These are phyloP conservation scores for Lithospermum erythrorhizon DNA, from an alignment of 257 asterid species.

Conservation along the genomic window DNA sequence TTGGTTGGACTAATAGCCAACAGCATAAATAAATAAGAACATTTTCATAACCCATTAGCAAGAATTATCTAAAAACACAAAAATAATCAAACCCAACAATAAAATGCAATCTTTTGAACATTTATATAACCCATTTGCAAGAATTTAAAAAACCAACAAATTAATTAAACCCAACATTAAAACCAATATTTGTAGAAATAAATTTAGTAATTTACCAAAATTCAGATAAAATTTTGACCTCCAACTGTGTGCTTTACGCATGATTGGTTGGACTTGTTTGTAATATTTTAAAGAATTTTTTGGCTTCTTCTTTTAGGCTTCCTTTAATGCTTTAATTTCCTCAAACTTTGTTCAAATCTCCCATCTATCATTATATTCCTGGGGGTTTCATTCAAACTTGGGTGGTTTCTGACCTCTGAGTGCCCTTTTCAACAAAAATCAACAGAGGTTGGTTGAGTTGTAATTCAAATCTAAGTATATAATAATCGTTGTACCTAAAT, in stretches of 20 bases:
- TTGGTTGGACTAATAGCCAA: too few relatives aligned
- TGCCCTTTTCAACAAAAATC: too few relatives aligned
- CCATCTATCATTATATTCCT: too few relatives aligned
- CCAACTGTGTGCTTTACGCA: constrained; percentile 90
- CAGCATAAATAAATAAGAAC: too few relatives aligned
- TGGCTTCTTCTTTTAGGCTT: constrained; percentile 67
- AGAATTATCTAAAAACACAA: background rate
- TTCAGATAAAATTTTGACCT: constrained; percentile 84
- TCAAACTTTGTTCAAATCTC: constrained; percentile 64
- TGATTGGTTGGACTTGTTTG: constrained; percentile 92
- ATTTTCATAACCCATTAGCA: background rate
- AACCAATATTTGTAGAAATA: background rate
- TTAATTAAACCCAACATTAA: background rate
- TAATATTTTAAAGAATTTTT: constrained; percentile 54
- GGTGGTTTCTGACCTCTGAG: too few relatives aligned
- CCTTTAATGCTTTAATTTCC: constrained; percentile 71
- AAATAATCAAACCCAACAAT: too few relatives aligned
- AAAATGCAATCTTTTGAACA: too few relatives aligned
- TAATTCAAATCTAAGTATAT: too few relatives aligned
- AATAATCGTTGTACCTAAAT: too few relatives aligned
- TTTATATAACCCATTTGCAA: background rate
- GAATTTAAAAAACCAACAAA: background rate
- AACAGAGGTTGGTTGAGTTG: too few relatives aligned
- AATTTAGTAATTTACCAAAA: constrained; percentile 36
- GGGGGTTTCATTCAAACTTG: too few relatives aligned